Evolutionary conservation across 2,329 filamentous ascomycete species (phyloP), one percentile per base, ranked within the genome.

Genomic region (Epichloe bromicola): DNA sequence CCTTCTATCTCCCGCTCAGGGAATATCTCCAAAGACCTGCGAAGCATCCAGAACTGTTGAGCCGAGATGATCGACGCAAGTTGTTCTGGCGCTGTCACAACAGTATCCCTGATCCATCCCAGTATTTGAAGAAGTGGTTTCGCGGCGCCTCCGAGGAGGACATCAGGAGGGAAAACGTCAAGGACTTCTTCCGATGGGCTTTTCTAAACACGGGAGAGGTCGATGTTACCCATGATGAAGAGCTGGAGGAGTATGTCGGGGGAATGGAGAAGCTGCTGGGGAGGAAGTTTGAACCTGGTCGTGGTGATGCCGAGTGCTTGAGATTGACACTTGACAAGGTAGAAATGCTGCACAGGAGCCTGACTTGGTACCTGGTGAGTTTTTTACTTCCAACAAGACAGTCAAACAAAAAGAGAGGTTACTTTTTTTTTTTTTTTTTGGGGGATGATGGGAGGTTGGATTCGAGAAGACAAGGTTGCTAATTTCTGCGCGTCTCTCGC

Each of bases 121-220:
- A 61, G 37, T 83, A 78, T 56, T 53, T 83, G 30, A 65, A 61
- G 48, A 73, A 70, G 55, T 84, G 80, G 80, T 82, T 83, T 58
- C 63, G 75, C 23, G 74, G 74, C 30, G 76, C 78, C 7, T 65
- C 71, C 15, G 46, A 66, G 3, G 63, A 68, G 30, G 76, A 80
- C 30, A 76, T 84, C 44, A 72, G 73, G 50, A 67, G 72, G 78
- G 78, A 82, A 34, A 81, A 83, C 59, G 58, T 83, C 48, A 78
- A 76, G 61, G 75, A 80, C 50, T 82, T 80, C 59, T 68, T 79
- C 19, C 64, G 72, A n/a, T 84, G 79, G 80, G 77, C 75, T 76
- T 83, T 49, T 49, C 70, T 78, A 46, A 76, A 75, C 54, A 67
- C 68, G 10, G 69, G 66, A 10, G 65, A 72, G 4, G 61, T 63